Conservation (phyloP, 805 yeast species). For the Candida easanensis region DNA sequence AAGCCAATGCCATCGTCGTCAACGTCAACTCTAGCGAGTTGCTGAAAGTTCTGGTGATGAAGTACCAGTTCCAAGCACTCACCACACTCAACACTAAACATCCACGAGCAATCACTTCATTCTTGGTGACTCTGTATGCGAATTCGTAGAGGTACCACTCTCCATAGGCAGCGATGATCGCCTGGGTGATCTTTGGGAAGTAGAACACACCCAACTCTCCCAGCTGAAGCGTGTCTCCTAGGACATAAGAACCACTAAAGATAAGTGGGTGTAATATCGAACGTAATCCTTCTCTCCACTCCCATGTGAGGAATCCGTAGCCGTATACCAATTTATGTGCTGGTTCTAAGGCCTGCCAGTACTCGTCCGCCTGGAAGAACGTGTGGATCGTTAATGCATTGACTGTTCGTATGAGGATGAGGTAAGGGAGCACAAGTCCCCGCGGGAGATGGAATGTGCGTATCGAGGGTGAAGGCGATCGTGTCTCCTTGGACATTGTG, state of each 20-base stretch:
- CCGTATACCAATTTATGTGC: slow-evolving; percentile 77
- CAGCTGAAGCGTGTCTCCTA: slow-evolving; percentile 32
- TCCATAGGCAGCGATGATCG: slow-evolving; percentile 64
- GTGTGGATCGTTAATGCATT: slow-evolving; percentile 67
- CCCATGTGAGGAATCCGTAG: slow-evolving; percentile 90
- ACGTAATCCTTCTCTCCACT: slow-evolving; percentile 76
- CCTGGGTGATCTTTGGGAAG: slow-evolving; percentile 70
- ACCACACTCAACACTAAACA: slow-evolving; percentile 50
- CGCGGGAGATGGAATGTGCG: slow-evolving; percentile 15
- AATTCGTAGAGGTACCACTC: slow-evolving; percentile 60
- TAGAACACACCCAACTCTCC: slow-evolving; percentile 40
- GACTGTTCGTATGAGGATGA: slow-evolving; percentile 46
- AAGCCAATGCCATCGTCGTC: slow-evolving; percentile 61
- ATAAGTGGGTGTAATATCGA: slow-evolving; percentile 78
- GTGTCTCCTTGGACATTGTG: neutral
- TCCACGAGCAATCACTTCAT: slow-evolving; percentile 35
- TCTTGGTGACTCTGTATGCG: slow-evolving; percentile 34
- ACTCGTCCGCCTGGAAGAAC: slow-evolving; percentile 96
- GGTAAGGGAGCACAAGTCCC: slow-evolving; percentile 24
- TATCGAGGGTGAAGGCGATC: slow-evolving; percentile 7
- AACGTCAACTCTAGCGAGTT: slow-evolving; percentile 77
- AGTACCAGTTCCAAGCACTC: slow-evolving; percentile 81
- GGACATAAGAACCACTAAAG: slow-evolving; percentile 47
- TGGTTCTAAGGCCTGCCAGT: slow-evolving; percentile 88
- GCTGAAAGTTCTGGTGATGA: slow-evolving; percentile 79